phyloP scores from a whole-genome alignment of 1,139 yeast genomes.

The Nakaseomyces kungkrabaensis region DNA sequence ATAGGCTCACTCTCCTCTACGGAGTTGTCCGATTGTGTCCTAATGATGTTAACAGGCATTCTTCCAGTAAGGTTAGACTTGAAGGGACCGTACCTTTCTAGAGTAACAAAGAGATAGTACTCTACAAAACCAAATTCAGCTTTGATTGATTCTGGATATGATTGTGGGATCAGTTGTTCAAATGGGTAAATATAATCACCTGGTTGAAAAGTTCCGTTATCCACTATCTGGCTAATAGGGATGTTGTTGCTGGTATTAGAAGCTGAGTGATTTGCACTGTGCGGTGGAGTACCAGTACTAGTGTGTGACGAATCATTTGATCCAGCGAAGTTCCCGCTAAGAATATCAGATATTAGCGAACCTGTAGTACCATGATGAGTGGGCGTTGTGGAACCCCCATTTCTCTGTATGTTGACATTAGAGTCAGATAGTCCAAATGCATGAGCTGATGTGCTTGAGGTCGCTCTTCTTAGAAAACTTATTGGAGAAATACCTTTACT shows the following conservation, averaged over 20 bases:
- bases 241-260: conserved; percentile 1
- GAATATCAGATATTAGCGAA: neutral
- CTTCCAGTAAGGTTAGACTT: conserved; percentile 62
- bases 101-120: conserved; percentile 56
- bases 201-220: conserved; percentile 38
- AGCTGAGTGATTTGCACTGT: neutral
- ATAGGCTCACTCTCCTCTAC: conserved; percentile 90
- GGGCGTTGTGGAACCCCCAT: conserved; percentile 1
- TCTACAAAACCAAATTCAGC: conserved; percentile 75
- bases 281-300: neutral
- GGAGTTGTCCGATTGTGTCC: conserved; percentile 70
- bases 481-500: conserved; percentile 30
- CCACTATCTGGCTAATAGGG: conserved; percentile 9
- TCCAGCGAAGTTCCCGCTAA: neutral
- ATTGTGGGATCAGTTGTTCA: conserved; percentile 77
- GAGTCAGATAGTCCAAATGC: neutral
- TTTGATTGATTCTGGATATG: conserved; percentile 68
- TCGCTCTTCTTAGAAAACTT: conserved; percentile 35
- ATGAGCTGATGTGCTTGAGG: conserved; percentile 25
- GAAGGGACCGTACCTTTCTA: conserved; percentile 77
- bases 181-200: conserved; percentile 91
- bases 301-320: neutral
- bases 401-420: neutral
- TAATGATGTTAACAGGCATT: conserved; percentile 53
- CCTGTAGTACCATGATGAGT: conserved; percentile 1